These are phyloP conservation scores for Mycena chlorophos DNA, from an alignment of 768 basidiomycete genomes.

Conservation along the genomic window DNA sequence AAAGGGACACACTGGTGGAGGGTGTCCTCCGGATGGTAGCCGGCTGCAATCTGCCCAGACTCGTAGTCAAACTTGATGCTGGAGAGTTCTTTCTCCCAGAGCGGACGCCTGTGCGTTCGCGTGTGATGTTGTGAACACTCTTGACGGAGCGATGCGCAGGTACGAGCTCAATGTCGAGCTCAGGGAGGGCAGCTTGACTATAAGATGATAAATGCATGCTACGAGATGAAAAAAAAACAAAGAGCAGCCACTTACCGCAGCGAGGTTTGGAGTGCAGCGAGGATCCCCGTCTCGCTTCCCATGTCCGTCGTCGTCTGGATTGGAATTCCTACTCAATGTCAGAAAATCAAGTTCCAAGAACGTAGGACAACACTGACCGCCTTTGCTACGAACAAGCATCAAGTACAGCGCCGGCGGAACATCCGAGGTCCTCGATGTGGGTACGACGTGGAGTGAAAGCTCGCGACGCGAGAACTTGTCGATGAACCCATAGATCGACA, in stretches of 20 bases:
- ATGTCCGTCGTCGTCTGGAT: slow-evolving; percentile 22
- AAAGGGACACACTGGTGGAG: slow-evolving; percentile 24
- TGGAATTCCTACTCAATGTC: slow-evolving; percentile 24
- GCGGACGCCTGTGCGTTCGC: slow-evolving; percentile 30
- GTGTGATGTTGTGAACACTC: slow-evolving; percentile 32
- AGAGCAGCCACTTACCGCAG: slow-evolving; percentile 21
- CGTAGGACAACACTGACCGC: slow-evolving; percentile 12
- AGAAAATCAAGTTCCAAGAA: slow-evolving; percentile 7
- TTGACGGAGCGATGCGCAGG: slow-evolving; percentile 27
- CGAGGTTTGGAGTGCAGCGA: slow-evolving; percentile 24
- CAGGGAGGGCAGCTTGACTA: slow-evolving; percentile 20
- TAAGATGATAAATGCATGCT: neutral
- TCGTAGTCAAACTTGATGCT: slow-evolving; percentile 26
- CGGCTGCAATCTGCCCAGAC: slow-evolving; percentile 20
- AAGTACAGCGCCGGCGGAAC: slow-evolving; percentile 25
- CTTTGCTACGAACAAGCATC: slow-evolving; percentile 3
- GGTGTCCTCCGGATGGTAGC: slow-evolving; percentile 21
- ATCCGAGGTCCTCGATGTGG: slow-evolving; percentile 21
- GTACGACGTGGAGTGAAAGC: slow-evolving; percentile 12
- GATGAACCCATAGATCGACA: slow-evolving; percentile 26
- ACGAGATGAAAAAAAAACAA: neutral
- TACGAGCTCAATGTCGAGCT: slow-evolving; percentile 20
- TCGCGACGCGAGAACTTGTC: slow-evolving; percentile 29
- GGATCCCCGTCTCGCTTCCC: slow-evolving; percentile 24
- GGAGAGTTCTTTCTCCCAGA: slow-evolving; percentile 28